Conservation (phyloP, 495 filamentous ascomycete genomes). For the Echria macrotheca region DNA sequence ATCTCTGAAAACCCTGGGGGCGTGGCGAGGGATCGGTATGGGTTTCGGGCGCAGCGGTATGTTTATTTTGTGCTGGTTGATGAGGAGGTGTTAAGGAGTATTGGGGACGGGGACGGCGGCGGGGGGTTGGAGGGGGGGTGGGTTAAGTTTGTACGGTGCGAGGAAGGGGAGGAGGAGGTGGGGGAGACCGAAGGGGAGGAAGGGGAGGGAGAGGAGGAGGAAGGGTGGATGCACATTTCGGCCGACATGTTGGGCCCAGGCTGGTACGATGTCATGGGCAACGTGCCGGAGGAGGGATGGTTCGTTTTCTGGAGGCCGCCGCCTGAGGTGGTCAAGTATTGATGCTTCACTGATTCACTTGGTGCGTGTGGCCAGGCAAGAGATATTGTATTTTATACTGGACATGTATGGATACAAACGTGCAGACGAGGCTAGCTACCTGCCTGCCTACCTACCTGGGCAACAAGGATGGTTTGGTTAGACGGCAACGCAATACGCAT, state of each 20-base stretch:
- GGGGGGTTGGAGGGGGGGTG: background rate
- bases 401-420: no score
- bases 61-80: slow-evolving; percentile 3
- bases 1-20: background rate
- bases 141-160: background rate
- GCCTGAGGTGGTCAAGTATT: background rate
- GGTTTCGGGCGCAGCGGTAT: slow-evolving; percentile 1
- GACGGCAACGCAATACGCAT: background rate
- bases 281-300: background rate
- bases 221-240: slow-evolving; percentile 4
- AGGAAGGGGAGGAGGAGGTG: background rate
- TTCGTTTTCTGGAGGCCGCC: background rate
- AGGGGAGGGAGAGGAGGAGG: background rate
- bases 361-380: no score
- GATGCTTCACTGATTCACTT: no score
- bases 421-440: no score
- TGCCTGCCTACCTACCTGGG: no score
- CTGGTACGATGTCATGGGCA: background rate
- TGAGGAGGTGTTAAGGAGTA: slow-evolving; percentile 1
- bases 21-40: no score
- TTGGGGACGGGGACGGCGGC: background rate
- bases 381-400: no score
- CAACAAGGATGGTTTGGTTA: no score
- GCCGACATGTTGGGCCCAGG: background rate
- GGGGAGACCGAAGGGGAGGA: background rate